These are phyloP conservation scores for Pythium myriotylum DNA, from an alignment of 352 stramenopile genomes.

Conservation along the genomic window DNA sequence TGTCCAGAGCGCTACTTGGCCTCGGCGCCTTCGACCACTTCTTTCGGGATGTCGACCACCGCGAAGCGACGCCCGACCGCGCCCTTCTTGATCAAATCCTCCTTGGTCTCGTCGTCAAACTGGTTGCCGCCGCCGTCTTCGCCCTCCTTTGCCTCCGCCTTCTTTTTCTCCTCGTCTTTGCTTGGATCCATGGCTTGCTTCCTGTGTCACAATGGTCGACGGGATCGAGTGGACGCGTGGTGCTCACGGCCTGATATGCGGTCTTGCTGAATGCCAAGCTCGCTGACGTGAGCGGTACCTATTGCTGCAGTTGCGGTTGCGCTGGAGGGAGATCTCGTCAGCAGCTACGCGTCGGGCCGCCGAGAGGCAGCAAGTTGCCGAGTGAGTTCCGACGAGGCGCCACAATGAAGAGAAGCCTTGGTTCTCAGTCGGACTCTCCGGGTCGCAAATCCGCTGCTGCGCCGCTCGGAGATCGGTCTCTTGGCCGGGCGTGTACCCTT, in stretches of 20 bases:
- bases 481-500: not conserved
- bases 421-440: slow-evolving; percentile 1
- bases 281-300: too few relatives aligned
- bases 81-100: slow-evolving; percentile 35
- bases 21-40: slow-evolving; percentile 16
- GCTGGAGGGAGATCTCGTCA: too few relatives aligned
- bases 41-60: slow-evolving; percentile 31
- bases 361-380: not conserved
- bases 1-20: slow-evolving; percentile 19
- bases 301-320: too few relatives aligned
- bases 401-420: not conserved
- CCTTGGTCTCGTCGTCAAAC: slow-evolving; percentile 28
- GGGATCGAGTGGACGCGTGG: slow-evolving; percentile 1
- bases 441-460: slow-evolving; percentile 1
- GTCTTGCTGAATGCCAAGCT: too few relatives aligned
- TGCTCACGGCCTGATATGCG: not conserved
- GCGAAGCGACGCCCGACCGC: slow-evolving; percentile 36
- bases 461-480: not conserved
- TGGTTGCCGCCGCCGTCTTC: slow-evolving; percentile 25
- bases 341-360: too few relatives aligned
- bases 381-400: not conserved
- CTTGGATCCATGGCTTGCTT: slow-evolving; percentile 19
- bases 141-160: slow-evolving; percentile 18
- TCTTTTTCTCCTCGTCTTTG: slow-evolving; percentile 33
- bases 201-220: not conserved